phyloP scores from a whole-genome alignment of 441 rosid species.

The Mallotus japonicus region DNA sequence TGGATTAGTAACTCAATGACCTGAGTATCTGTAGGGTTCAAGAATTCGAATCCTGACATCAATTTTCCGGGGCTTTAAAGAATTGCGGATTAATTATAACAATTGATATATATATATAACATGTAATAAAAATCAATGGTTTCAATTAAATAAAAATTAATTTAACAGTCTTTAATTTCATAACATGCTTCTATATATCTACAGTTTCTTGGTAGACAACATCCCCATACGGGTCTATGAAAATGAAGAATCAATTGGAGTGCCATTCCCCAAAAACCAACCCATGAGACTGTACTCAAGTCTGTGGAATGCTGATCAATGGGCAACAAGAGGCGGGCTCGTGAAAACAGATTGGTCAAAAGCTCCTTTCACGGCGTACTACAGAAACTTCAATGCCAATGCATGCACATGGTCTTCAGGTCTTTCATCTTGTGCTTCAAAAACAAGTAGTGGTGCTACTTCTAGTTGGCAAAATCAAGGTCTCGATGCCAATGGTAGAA shows the following conservation, averaged over 20 bases:
- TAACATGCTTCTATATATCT: background rate
- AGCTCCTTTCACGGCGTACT: constrained; percentile 42
- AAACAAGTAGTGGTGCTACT: background rate
- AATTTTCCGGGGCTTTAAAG: too few species aligned
- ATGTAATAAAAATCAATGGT: too few species aligned
- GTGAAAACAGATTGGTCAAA: constrained; percentile 42
- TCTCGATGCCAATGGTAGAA: constrained; percentile 23
- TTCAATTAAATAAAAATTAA: too few species aligned
- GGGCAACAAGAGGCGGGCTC: constrained; percentile 45
- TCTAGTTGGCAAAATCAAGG: constrained; percentile 23
- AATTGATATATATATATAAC: too few species aligned
- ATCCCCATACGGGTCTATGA: constrained; percentile 38
- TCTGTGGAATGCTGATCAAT: constrained; percentile 40
- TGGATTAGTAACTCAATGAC: too few species aligned
- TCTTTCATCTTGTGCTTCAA: constrained; percentile 13
- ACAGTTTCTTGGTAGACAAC: constrained; percentile 43
- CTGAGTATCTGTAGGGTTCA: too few species aligned
- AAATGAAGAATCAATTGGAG: constrained; percentile 31
- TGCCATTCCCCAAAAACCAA: constrained; percentile 34
- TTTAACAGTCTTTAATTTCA: too few species aligned
- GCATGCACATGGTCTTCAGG: constrained; percentile 17
- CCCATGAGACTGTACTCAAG: constrained; percentile 35
- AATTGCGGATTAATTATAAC: too few species aligned
- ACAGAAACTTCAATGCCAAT: constrained; percentile 37
- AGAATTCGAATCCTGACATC: too few species aligned